Base-by-base conservation (phyloP, 1,139 yeast genomes). In the Saccharomycopsis phalli region DNA sequence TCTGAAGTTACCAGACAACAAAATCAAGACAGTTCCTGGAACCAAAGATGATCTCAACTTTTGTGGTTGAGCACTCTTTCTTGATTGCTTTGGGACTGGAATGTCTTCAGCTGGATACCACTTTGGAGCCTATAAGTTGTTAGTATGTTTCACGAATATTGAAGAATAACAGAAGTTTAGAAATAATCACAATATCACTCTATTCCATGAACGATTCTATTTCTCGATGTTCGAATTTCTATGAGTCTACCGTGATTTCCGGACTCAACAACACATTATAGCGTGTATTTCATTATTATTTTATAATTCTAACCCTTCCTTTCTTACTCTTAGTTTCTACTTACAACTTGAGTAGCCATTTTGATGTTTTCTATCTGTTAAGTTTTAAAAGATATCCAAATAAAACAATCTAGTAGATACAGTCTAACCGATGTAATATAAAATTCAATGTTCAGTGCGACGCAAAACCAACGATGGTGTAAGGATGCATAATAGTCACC, bases 1-100 rank as follows among this genome's bases (percentile, higher is more conserved):
- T 75, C 98, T 84, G 95, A 87, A 91, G 74, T 96, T 88, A 69
- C 99, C 98, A 63, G 98, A 97, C 69, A 93, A 81, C 68, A 91
- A 77, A 71, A 91, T 91, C 68, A 91, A 78, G 60, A 91, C 96
- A 64, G 98, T 83, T 69, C 98, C 98, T 70, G 97, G 97, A 58
- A 84, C 94, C 65, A 91, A 77, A 54, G 97, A 83, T 63, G 94
- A 78, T 71, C 97, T 91, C 71, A 91, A 79, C 74, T 84, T 83
- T 71, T 87, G 94, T 66, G 96, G 94, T 69, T 87, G 87, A 59
- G 76, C 75, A 61, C 91, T 69, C 83, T 88, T 86, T 79, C 94
- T 86, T 65, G 83, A 66, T 67, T 76, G 76, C 73, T 77, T 83
- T 60, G 86, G 77, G 67, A 77, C 86, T 65, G 88, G 77, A 62